phyloP scores from a whole-genome alignment of 345 rosid species.

The Salix caprea region DNA sequence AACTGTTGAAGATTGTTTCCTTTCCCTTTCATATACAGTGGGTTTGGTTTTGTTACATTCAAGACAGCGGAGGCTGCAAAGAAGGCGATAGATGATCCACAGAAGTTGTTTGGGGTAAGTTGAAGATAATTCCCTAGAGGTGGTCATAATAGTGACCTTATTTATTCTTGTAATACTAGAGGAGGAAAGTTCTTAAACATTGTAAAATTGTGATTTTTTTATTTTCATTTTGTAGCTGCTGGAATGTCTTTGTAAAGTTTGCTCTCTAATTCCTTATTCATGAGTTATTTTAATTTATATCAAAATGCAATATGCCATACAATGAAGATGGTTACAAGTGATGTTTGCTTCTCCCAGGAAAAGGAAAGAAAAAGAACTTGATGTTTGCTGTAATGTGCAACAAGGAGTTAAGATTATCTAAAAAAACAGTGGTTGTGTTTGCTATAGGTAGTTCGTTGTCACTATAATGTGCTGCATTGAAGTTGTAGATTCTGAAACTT shows the following conservation, averaged over 20 bases:
- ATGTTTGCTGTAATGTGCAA: background rate
- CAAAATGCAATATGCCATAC: background rate
- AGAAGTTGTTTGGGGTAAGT: constrained; percentile 52
- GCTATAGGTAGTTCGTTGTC: background rate
- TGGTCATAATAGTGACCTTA: background rate
- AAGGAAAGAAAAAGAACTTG: too few species aligned
- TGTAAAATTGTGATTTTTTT: background rate
- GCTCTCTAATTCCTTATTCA: background rate
- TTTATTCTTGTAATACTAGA: background rate
- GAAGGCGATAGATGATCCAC: constrained; percentile 61
- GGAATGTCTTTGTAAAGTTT: background rate
- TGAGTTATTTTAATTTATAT: background rate
- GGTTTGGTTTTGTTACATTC: constrained; percentile 67
- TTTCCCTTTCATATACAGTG: constrained; percentile 36
- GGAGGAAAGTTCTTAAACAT: background rate
- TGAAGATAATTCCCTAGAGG: background rate
- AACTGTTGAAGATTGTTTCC: background rate
- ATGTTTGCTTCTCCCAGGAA: background rate
- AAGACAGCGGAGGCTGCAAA: constrained; percentile 54
- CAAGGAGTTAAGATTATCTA: background rate
- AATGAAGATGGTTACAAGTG: background rate
- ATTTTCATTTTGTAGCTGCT: background rate
- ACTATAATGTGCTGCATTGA: background rate
- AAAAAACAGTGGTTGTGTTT: background rate
- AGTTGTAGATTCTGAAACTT: background rate